Base-by-base conservation (phyloP, 331 rosid species). In the Cucumis variabilis region DNA sequence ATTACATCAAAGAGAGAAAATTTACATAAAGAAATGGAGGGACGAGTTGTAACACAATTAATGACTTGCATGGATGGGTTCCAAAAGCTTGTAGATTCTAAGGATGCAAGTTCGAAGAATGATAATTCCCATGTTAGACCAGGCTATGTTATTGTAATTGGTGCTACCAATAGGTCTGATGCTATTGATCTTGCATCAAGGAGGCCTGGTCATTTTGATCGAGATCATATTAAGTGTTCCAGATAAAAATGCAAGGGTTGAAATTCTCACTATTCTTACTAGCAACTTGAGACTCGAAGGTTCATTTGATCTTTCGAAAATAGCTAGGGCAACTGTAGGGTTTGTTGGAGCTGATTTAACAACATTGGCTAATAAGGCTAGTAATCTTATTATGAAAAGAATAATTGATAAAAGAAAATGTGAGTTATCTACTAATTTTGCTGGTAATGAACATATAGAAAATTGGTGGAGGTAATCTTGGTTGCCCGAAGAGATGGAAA, bases 81-180 rank as follows among this genome's bases (percentile, higher is more conserved):
- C 13, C 92, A 84, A 19, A 88, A 88, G 55, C 88, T 85, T 72
- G 70, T 90, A 60, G 88, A 92, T 46, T 88, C 91, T 4, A 86
- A 44, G n/a, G 91, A 90, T 82, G 82, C 81, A 30, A 83, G 60
- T 80, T 85, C 94, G n/a, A 78, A 79, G 46, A 88, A 90, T 1
- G 90, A 89, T 87, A 75, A 67, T 86, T 89, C 94, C 50, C 92
- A 91, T 80, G 87, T 78, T 80, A 77, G 7, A 33, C 93, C 92
- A 68, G 93, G 94, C 46, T 89, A 92, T 93, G 97, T 96, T 81
- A 96, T 96, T 90, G 98, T 96, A 37, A 96, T 96, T 87, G 99
- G 97, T 51, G 99, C 99, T 25, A 96, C 98, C 24, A 96, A 96
- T 88, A 97, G 98, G 88, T 98, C 97, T 7, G 99, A 97, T 90